phyloP scores from a whole-genome alignment of 176 grass and related monocot species.

The Dendrocalamus sinicus region DNA sequence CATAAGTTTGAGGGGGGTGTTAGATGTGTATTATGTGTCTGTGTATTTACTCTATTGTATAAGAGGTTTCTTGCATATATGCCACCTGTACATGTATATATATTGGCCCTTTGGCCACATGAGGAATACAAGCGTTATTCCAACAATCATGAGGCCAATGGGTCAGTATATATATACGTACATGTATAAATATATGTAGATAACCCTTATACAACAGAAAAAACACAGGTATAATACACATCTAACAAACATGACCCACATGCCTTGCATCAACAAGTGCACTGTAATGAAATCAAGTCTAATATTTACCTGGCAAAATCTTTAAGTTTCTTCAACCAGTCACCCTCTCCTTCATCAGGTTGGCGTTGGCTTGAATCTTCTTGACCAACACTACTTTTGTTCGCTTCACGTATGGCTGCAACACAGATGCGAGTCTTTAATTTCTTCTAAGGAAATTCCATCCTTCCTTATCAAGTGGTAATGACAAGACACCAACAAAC shows the following conservation, averaged over 20 bases:
- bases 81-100: too few species aligned
- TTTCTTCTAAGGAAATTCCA: not conserved
- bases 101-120: too few species aligned
- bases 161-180: too few species aligned
- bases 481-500: not conserved
- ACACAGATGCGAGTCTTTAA: conserved; percentile 26
- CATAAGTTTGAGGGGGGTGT: too few species aligned
- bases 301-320: conserved; percentile 88
- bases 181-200: too few species aligned
- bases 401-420: conserved; percentile 61
- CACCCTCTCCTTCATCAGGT: conserved; percentile 57
- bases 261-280: not conserved
- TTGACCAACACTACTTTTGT: conserved; percentile 43
- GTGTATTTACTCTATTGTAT: too few species aligned
- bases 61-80: too few species aligned
- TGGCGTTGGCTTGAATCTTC: conserved; percentile 47
- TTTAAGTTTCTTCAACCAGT: conserved; percentile 87
- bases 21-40: too few species aligned
- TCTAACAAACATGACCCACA: not conserved
- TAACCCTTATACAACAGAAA: too few species aligned
- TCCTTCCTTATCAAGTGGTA: not conserved
- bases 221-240: too few species aligned
- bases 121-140: too few species aligned
- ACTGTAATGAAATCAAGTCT: conserved; percentile 9
- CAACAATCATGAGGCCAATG: too few species aligned